phyloP scores from a whole-genome alignment of 768 basidiomycete species.

The Russula brevipes region DNA sequence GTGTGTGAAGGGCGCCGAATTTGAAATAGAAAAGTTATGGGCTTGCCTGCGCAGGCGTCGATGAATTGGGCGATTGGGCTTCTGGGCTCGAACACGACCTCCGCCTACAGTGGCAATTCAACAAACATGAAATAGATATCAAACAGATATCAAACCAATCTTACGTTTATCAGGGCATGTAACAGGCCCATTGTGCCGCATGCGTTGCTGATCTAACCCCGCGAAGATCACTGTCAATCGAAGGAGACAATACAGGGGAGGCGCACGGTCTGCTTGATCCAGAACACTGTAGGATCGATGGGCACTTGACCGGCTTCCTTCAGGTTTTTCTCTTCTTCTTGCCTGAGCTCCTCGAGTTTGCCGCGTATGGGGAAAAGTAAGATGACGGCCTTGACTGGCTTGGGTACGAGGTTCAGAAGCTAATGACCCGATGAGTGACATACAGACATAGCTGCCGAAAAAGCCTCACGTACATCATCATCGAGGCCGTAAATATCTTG shows the following conservation, averaged over 20 bases:
- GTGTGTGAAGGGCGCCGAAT: background rate
- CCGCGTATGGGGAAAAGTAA: slow-evolving; percentile 76
- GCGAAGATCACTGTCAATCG: background rate
- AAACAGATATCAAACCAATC: slow-evolving; percentile 25
- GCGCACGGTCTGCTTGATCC: slow-evolving; percentile 85
- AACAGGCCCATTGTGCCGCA: slow-evolving; percentile 32
- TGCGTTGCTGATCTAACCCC: slow-evolving; percentile 32
- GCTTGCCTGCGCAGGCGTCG: slow-evolving; percentile 52
- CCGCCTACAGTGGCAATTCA: slow-evolving; percentile 39
- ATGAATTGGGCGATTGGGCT: slow-evolving; percentile 66
- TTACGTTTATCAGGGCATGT: slow-evolving; percentile 65
- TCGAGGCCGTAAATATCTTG: slow-evolving; percentile 25
- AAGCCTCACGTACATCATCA: slow-evolving; percentile 8
- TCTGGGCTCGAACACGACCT: slow-evolving; percentile 48
- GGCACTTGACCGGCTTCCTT: slow-evolving; percentile 40
- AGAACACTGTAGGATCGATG: slow-evolving; percentile 65
- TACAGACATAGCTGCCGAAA: background rate
- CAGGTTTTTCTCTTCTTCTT: slow-evolving; percentile 56
- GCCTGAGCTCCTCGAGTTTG: slow-evolving; percentile 44
- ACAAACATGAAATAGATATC: background rate
- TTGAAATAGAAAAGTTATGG: background rate
- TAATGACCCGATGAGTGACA: slow-evolving; percentile 30
- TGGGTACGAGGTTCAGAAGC: slow-evolving; percentile 64
- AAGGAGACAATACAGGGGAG: background rate
- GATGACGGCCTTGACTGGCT: slow-evolving; percentile 77